Evolutionary conservation across 352 stramenopile species (phyloP).

Genomic region (Globisporangium abappressorium): DNA sequence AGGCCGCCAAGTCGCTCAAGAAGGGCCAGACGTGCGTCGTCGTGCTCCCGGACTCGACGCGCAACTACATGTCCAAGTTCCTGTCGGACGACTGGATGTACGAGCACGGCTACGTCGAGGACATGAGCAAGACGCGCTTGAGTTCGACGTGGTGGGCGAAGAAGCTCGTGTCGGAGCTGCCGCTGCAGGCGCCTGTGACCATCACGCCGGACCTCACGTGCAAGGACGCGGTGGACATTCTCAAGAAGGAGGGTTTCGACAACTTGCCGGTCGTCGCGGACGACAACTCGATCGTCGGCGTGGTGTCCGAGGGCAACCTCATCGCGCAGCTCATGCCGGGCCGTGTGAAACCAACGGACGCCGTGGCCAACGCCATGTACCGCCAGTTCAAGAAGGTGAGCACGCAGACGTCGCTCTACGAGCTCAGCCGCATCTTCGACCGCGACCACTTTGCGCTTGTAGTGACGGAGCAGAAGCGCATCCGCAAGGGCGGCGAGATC

Average conservation of each 20-base stretch:
- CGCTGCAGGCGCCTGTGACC: slow-evolving; percentile 80
- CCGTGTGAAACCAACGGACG: slow-evolving; percentile 75
- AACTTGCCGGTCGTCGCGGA: slow-evolving; percentile 73
- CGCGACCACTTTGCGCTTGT: slow-evolving; percentile 95
- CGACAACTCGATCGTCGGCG: slow-evolving; percentile 79
- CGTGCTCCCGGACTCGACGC: slow-evolving; percentile 92
- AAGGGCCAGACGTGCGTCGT: slow-evolving; percentile 92
- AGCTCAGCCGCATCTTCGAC: slow-evolving; percentile 94
- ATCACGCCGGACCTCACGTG: slow-evolving; percentile 83
- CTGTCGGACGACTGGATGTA: slow-evolving; percentile 94
- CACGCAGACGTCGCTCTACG: slow-evolving; percentile 80
- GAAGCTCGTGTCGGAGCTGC: slow-evolving; percentile 78
- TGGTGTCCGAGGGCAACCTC: slow-evolving; percentile 96
- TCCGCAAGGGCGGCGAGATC: slow-evolving; percentile 38
- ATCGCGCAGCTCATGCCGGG: slow-evolving; percentile 88
- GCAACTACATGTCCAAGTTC: slow-evolving; percentile 99
- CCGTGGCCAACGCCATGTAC: slow-evolving; percentile 90
- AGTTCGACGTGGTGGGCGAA: slow-evolving; percentile 93
- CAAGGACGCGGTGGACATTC: slow-evolving; percentile 90
- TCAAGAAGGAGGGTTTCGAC: slow-evolving; percentile 90
- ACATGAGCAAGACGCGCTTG: slow-evolving; percentile 62
- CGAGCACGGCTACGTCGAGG: slow-evolving; percentile 67
- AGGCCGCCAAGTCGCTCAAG: slow-evolving; percentile 72
- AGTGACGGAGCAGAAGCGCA: slow-evolving; percentile 35
- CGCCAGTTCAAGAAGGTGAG: slow-evolving; percentile 92